Evolutionary conservation across 75 land plant genomes (phyloP), one percentile per base, ranked within the genome.

Genomic region (Pinus albicaulis): DNA sequence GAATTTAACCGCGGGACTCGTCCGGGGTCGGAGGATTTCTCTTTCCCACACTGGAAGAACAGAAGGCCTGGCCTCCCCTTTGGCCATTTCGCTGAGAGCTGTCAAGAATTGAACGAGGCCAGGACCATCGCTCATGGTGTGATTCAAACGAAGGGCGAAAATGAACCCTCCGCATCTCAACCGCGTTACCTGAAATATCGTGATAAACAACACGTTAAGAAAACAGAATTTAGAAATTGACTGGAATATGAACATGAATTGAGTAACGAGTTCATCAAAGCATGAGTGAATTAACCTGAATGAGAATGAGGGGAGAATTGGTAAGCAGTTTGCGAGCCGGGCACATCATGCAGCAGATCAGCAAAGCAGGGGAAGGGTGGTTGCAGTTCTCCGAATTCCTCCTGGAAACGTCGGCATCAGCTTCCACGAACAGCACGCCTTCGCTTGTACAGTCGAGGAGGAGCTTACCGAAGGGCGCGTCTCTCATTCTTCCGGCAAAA

Each of bases 341-440:
- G 79, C 59, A 86, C 81, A 44, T 82, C 77, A 59, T 12, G 74
- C 19, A 86, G 77, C 14, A 86, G 77, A 68, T 86, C 80, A 2
- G 66, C 78, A 1, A 77, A 31, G 73, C 70, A 74, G 3, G 84
- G 77, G 52, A 74, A 74, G 20, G 88, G 87, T 12, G 84, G 87
- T 8, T 65, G 78, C 10, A 79, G 52, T 0, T 71, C 78, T 5
- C 83, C 87, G 60, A 86, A 73, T 13, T 81, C 60, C 3, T 82
- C 68, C 4, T 58, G 1, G 59, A 20, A 13, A 81, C 78, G 48
- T 84, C 80, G n/a, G 71, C 84, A 41, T 82, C 81, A 16, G 91
- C 92, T 66, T 81, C 92, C 34, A 81, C 74, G 65, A 87, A 90
- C 80, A 86, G 0, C 38, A 85, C 85, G 0, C 92, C 92, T 22